These are phyloP conservation scores for Lindgomyces ingoldianus DNA, from an alignment of 495 filamentous ascomycete genomes.

Conservation along the genomic window DNA sequence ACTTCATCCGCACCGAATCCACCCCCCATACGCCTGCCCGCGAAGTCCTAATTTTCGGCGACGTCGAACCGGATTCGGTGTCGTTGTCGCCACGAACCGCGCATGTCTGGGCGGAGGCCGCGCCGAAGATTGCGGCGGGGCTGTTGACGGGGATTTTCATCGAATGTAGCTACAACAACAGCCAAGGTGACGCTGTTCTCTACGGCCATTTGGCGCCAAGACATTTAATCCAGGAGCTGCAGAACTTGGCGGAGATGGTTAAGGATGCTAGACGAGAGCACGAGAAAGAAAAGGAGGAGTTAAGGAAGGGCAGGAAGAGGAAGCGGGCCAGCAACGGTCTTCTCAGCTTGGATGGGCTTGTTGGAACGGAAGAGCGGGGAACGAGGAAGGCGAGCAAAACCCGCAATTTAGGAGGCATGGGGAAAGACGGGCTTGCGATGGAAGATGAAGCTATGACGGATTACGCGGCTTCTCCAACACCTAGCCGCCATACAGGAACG, in stretches of 20 bases:
- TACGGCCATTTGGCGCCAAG: conserved; percentile 87
- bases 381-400: conserved; percentile 7
- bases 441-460: conserved; percentile 35
- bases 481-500: background rate
- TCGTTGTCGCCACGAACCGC: conserved; percentile 77
- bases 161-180: conserved; percentile 88
- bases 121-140: conserved; percentile 71
- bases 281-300: conserved; percentile 35
- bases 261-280: conserved; percentile 44
- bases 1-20: conserved; percentile 75
- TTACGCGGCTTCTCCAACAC: conserved; percentile 18
- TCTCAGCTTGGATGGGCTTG: background rate
- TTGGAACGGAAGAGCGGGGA: background rate
- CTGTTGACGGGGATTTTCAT: conserved; percentile 81
- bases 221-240: conserved; percentile 76
- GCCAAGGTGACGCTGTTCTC: conserved; percentile 68
- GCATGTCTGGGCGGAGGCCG: conserved; percentile 80
- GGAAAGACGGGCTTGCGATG: conserved; percentile 18
- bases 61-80: conserved; percentile 88
- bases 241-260: conserved; percentile 68
- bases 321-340: conserved; percentile 39
- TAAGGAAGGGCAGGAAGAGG: conserved; percentile 38
- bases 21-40: conserved; percentile 23
- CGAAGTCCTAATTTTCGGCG: conserved; percentile 90
- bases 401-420: background rate